Conservation (phyloP, 352 stramenopile genomes). For the Globisporangium cederbergense region DNA sequence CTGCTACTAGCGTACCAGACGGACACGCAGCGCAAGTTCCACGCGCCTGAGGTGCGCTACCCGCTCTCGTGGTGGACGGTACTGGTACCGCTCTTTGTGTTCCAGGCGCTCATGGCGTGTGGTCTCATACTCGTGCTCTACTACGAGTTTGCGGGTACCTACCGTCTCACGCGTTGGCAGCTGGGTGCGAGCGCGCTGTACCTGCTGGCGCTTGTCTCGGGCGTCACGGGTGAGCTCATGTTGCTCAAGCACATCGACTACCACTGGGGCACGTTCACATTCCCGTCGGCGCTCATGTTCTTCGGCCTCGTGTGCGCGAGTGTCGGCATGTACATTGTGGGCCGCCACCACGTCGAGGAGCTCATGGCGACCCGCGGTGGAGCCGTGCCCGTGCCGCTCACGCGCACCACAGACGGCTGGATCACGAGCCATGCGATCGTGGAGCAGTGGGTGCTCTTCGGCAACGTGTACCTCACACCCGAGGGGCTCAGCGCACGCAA, state of each 20-base stretch:
- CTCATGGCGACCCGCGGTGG: constrained; percentile 79
- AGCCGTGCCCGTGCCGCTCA: constrained; percentile 74
- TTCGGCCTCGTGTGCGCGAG: constrained; percentile 71
- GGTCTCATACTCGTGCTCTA: constrained; percentile 68
- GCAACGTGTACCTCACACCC: constrained; percentile 65
- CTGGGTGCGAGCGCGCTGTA: constrained; percentile 73
- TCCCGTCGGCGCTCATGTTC: constrained; percentile 75
- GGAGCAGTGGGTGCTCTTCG: constrained; percentile 83
- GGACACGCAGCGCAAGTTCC: constrained; percentile 42
- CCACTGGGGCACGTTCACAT: constrained; percentile 68
- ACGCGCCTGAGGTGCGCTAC: constrained; percentile 21
- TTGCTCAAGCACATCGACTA: constrained; percentile 72
- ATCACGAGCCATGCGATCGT: constrained; percentile 78
- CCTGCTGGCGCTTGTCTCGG: constrained; percentile 54
- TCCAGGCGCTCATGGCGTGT: constrained; percentile 56
- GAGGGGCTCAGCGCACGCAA: constrained; percentile 61
- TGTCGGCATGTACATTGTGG: constrained; percentile 79
- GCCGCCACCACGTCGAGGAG: constrained; percentile 72
- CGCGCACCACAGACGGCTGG: constrained; percentile 69
- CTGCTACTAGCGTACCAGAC: constrained; percentile 76
- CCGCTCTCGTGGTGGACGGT: constrained; percentile 75
- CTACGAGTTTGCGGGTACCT: constrained; percentile 73
- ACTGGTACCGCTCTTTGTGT: constrained; percentile 57
- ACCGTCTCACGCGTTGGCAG: constrained; percentile 73
- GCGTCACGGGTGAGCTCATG: constrained; percentile 67